Percentiles rank a stretch among this genome's conserved stretches.
Evolutionary conservation across 768 basidiomycete species (phyloP).

Genomic region (Lentinula edodes): DNA sequence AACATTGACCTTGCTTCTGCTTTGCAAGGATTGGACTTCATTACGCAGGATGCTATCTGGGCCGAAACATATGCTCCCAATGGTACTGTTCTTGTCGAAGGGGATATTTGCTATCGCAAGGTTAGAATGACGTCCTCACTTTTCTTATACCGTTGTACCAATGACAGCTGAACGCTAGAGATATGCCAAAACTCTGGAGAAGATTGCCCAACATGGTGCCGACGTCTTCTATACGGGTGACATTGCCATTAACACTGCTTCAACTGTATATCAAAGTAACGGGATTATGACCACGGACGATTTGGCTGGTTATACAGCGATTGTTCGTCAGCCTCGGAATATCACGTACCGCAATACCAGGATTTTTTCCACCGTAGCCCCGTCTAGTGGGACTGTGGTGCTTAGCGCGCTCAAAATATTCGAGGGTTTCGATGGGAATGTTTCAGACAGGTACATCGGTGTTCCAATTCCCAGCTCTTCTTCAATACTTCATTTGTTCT

Average conservation of each 20-base stretch:
- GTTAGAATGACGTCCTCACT: neutral
- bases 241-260: slow-evolving; percentile 12
- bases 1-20: slow-evolving; percentile 15
- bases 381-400: slow-evolving; percentile 28
- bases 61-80: slow-evolving; percentile 22
- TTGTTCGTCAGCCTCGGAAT: slow-evolving; percentile 18
- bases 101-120: slow-evolving; percentile 18
- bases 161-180: slow-evolving; percentile 7
- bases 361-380: slow-evolving; percentile 31
- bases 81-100: slow-evolving; percentile 13
- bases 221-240: slow-evolving; percentile 17
- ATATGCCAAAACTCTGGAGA: slow-evolving; percentile 19
- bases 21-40: slow-evolving; percentile 1
- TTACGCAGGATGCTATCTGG: slow-evolving; percentile 17
- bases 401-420: slow-evolving; percentile 30
- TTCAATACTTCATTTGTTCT: neutral
- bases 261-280: slow-evolving; percentile 9
- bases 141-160: neutral
- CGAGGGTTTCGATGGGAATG: slow-evolving; percentile 21
- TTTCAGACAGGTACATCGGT: slow-evolving; percentile 4
- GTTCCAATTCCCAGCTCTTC: neutral
- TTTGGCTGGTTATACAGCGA: slow-evolving; percentile 13
- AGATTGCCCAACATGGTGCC: slow-evolving; percentile 14
- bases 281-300: slow-evolving; percentile 14
- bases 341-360: slow-evolving; percentile 21